Evolutionary conservation across 352 stramenopile species (phyloP), one percentile per base, ranked within the genome.

Genomic region (Thalassiosira hispida): DNA sequence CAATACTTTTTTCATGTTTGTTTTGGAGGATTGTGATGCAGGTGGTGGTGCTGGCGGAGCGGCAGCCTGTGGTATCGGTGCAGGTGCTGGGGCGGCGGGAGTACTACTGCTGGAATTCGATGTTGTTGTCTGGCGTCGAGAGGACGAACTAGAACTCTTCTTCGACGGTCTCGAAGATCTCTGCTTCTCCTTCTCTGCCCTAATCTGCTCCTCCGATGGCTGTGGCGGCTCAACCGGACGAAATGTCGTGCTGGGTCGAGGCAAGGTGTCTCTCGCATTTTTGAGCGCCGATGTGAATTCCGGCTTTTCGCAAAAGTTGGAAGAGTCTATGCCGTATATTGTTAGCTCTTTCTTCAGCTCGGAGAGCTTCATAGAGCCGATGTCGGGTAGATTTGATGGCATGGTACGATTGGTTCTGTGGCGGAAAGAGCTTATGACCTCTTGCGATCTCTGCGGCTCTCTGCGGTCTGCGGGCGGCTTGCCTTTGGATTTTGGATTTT

Each of bases 301-400:
- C 11, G 20, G 38, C 40, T 84, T 84, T 56, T 84, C 76, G 25
- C 42, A 61, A 67, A 84, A 80, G 55, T 7, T 51, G 8, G 69
- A 77, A 5, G 62, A 77, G 42, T 84, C 69, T 0, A 84, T 62
- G 46, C 76, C 69, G 31, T 84, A 84, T 16, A 73, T 40, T 27
- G 57, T 38, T 3, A 84, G 69, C 38, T 84, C 76, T 7, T 51
- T 61, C 55, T 74, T 79, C 8, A 84, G 61, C 27, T 84, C 68
- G n/a, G 69, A 76, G 53, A 84, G 51, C 49, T 84, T 84, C 69
- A 80, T 69, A 0, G 55, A 59, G 3, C 61, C 53, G 38, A 83
- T 79, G 18, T 82, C 66, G 12, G 73, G 73, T 22, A 80, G 53
- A 23, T 4, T 22, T 31, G 27, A 20, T 29, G 22, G 25, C 38